Evolutionary conservation across 352 stramenopile species (phyloP), one percentile per base, ranked within the genome.

Genomic region (Phytopythium helicoides): DNA sequence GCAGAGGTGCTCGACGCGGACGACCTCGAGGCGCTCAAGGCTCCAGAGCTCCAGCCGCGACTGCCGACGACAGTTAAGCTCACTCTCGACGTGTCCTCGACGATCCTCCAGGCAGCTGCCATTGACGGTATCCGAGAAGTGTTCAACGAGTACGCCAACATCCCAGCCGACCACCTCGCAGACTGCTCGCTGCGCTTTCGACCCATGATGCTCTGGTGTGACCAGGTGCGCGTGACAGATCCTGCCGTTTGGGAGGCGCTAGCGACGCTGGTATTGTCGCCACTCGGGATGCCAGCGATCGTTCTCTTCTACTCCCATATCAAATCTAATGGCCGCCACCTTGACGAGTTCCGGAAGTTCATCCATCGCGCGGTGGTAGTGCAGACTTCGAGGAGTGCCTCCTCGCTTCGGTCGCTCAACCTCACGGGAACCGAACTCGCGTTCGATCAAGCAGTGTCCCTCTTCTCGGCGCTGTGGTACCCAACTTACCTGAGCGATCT

Each of bases 381-480:
- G 10, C 46, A 31, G n/a, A 15, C 3, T 2, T 50, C 48, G 5
- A 9, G 28, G 5, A 5, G 9, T 5, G 28, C 28, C 21, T 72
- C 67, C 18, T 56, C 63, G 22, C 35, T 76, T 14, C 49, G 58
- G 33, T 52, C 56, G 15, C 52, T 76, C 45, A 55, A 73, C 12
- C 19, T 76, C 16, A 54, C 54, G 34, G 44, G 49, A n/a, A 54
- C 48, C 31, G 34, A 41, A 16, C 21, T 71, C 15, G 45, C 66
- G 45, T 47, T 22, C 11, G 47, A 58, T 12, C 57, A 44, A n/a
- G 34, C 73, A 16, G 47, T 7, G 7, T 35, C 60, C 7, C 41
- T 76, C 21, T 71, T 65, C 28, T 76, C 67, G 31, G 56, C 60
- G 16, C 44, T 76, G 19, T 48, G 63, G 16, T 71, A 62, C 52